Conservation (phyloP, 495 filamentous ascomycete genomes). For the Hamigera avellanea region DNA sequence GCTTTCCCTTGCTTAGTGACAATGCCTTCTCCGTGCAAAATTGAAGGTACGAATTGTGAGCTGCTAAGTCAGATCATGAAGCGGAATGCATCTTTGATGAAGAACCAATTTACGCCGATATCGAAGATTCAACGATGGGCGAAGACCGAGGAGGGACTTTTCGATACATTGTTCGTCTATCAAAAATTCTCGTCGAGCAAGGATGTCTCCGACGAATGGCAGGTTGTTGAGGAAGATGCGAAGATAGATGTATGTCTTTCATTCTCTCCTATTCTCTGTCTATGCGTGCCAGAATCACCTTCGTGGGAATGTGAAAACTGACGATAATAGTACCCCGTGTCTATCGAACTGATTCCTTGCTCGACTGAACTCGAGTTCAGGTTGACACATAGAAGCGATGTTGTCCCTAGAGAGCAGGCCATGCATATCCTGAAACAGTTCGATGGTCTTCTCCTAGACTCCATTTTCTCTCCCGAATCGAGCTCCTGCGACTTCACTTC, state of each 20-base stretch:
- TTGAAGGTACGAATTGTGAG: slow-evolving; percentile 37
- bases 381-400: slow-evolving; percentile 46
- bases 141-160: slow-evolving; percentile 46
- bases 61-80: slow-evolving; percentile 46
- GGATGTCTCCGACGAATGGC: slow-evolving; percentile 22
- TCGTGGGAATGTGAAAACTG: slow-evolving; percentile 1
- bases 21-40: slow-evolving; percentile 47
- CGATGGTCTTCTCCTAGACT: slow-evolving; percentile 15
- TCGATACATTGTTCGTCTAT: slow-evolving; percentile 72
- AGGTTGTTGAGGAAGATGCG: slow-evolving; percentile 40
- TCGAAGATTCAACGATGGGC: slow-evolving; percentile 55
- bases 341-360: slow-evolving; percentile 56
- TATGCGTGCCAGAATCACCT: neutral
- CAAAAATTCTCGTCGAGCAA: slow-evolving; percentile 40
- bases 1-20: slow-evolving; percentile 67
- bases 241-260: slow-evolving; percentile 39
- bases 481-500: slow-evolving; percentile 8
- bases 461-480: slow-evolving; percentile 14
- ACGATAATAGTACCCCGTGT: slow-evolving; percentile 46
- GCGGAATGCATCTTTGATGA: slow-evolving; percentile 47
- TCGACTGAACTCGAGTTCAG: slow-evolving; percentile 37
- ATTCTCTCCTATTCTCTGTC: slow-evolving; percentile 7
- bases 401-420: slow-evolving; percentile 54
- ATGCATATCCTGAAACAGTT: slow-evolving; percentile 21
- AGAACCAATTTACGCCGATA: slow-evolving; percentile 59